Evolutionary conservation across 2,329 filamentous ascomycete species (phyloP).

Genomic region (Hypoxylon sp.): DNA sequence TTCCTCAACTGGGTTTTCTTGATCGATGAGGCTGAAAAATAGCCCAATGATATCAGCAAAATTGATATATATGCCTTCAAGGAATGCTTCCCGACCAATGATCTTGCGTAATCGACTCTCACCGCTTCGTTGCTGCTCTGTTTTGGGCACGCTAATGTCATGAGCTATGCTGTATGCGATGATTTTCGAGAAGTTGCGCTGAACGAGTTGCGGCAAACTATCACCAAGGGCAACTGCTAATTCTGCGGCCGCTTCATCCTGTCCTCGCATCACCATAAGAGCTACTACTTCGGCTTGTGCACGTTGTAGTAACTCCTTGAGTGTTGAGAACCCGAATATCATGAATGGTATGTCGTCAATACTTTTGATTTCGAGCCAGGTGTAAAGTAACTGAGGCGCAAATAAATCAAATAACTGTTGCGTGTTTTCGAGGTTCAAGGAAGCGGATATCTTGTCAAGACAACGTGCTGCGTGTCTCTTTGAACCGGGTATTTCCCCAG

Average conservation of each 20-base stretch:
- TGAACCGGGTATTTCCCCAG: conserved; percentile 77
- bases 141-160: conserved; percentile 70
- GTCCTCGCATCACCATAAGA: conserved; percentile 85
- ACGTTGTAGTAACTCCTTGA: conserved; percentile 78
- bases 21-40: conserved; percentile 83
- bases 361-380: conserved; percentile 81
- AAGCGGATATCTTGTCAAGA: conserved; percentile 74
- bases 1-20: conserved; percentile 81
- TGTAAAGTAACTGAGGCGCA: conserved; percentile 89
- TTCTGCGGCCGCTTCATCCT: conserved; percentile 73
- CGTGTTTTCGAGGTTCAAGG: conserved; percentile 75
- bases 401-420: conserved; percentile 86
- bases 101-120: conserved; percentile 78
- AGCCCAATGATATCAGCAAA: conserved; percentile 84
- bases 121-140: conserved; percentile 65
- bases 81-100: conserved; percentile 77
- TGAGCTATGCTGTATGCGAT: conserved; percentile 88
- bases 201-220: conserved; percentile 71
- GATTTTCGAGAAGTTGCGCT: conserved; percentile 80
- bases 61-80: conserved; percentile 73
- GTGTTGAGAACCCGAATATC: conserved; percentile 83
- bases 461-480: conserved; percentile 80
- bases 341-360: conserved; percentile 83
- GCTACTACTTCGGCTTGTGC: conserved; percentile 84
- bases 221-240: conserved; percentile 72